Conservation (phyloP, 805 yeast species). For the Torulaspora maleeae region DNA sequence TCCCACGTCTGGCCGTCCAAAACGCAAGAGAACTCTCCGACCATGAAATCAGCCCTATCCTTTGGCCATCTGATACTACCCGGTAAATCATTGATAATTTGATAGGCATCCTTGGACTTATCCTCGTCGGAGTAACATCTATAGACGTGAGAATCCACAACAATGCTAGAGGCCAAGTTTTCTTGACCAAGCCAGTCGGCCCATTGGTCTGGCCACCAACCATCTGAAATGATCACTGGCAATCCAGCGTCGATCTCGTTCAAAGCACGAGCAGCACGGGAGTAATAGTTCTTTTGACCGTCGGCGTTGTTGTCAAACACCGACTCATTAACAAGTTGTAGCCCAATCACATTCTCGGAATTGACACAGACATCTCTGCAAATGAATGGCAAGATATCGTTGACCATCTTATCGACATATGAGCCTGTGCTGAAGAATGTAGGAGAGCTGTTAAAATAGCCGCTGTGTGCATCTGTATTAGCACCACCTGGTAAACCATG, state of each 20-base stretch:
- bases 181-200: slow-evolving; percentile 51
- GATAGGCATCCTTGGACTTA: slow-evolving; percentile 56
- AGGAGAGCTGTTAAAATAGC: slow-evolving; percentile 40
- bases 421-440: slow-evolving; percentile 40
- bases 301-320: slow-evolving; percentile 53
- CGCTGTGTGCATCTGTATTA: slow-evolving; percentile 79
- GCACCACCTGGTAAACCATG: slow-evolving; percentile 95
- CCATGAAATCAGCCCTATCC: slow-evolving; percentile 59
- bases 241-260: slow-evolving; percentile 49
- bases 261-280: slow-evolving; percentile 57
- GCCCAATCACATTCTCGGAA: slow-evolving; percentile 68
- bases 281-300: slow-evolving; percentile 57
- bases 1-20: slow-evolving; percentile 74
- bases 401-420: slow-evolving; percentile 42
- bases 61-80: slow-evolving; percentile 44
- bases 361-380: slow-evolving; percentile 50
- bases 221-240: slow-evolving; percentile 83
- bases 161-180: slow-evolving; percentile 49
- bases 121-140: slow-evolving; percentile 80
- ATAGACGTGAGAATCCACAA: slow-evolving; percentile 82
- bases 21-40: slow-evolving; percentile 91
- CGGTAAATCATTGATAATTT: slow-evolving; percentile 55
- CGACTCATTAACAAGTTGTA: slow-evolving; percentile 85
- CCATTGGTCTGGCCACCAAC: slow-evolving; percentile 89
- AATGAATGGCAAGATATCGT: slow-evolving; percentile 52